Conservation (phyloP, 208 protist species). For the Acanthamoeba healyi region DNA sequence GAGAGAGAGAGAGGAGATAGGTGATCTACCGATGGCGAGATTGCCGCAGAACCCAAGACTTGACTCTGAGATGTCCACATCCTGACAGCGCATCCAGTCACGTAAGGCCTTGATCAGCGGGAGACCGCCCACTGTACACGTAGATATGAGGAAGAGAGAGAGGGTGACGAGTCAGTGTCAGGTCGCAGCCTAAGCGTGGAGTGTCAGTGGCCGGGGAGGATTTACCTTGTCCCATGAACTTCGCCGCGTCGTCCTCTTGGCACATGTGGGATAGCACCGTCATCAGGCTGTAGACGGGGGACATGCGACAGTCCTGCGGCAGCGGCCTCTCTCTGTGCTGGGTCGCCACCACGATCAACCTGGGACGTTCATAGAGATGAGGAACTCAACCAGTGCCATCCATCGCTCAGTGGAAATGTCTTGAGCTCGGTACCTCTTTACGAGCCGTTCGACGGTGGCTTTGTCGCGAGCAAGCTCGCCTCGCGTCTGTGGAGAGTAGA, state of each 20-base stretch:
- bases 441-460: background rate
- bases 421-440: background rate
- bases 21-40: background rate
- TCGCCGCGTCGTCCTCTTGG: background rate
- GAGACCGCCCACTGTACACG: background rate
- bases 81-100: background rate
- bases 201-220: too few relatives aligned
- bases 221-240: background rate
- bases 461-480: background rate
- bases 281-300: background rate
- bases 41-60: background rate
- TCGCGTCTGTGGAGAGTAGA: background rate
- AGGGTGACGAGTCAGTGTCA: background rate
- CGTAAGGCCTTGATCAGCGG: slow-evolving; percentile 7
- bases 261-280: background rate
- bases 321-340: background rate
- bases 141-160: background rate
- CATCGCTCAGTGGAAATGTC: too few relatives aligned
- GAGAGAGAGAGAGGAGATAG: too few relatives aligned
- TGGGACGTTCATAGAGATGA: background rate
- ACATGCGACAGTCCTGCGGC: background rate
- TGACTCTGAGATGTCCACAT: background rate
- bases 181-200: too few relatives aligned
- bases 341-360: background rate
- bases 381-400: too few relatives aligned